Base-by-base conservation (phyloP, 176 grass and related monocot species). In the Zoysia pacifica region DNA sequence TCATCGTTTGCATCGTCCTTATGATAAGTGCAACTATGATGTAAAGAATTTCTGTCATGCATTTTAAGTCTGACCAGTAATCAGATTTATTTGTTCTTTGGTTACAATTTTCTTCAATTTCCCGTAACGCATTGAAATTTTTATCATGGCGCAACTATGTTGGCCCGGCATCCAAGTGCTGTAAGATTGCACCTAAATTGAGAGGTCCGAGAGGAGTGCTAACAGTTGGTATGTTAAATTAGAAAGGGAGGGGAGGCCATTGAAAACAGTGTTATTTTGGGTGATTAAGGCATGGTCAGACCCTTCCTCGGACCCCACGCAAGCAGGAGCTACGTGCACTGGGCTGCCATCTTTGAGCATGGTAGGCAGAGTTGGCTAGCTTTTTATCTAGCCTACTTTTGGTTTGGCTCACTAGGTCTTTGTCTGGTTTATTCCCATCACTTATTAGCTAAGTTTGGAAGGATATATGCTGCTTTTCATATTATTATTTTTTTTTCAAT, bases 11-110 rank as follows among this genome's bases (percentile, higher is more conserved):
- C 9, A 76, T 3, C 13, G 41, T 46, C n/a, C 36, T 67, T 56
- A 76, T 85, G 50, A 12, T 75, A 19, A 53, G 51, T 62, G 45
- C 56, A 83, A 48, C 9, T 76, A 68, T 66, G 54, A 10, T 79
- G 38, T 71, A 39, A 68, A 69, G 47, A 62, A 54, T 75, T 39
- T 71, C 11, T 88, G 7, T 48, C 72, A 11, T 44, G 6, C 63
- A 66, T 72, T 67, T 48, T 78, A 37, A 72, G 14, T 83, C 18
- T 83, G 20, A 46, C 12, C 6, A 73, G 48, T 56, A 16, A 35
- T 49, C 8, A 37, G 74, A 14, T 48, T 62, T 76, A 43, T 74
- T 59, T 44, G 20, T 64, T 64, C 53, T 13, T 58, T 16, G n/a
- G 44, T 41, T 73, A 73, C 50, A 65, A 60, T 70, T 84, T 28